A percentile compares a stretch with the other conserved stretches of the same genome.
These are phyloP conservation scores for Lotus japonicus DNA, from an alignment of 306 rosid species.

Conservation along the genomic window DNA sequence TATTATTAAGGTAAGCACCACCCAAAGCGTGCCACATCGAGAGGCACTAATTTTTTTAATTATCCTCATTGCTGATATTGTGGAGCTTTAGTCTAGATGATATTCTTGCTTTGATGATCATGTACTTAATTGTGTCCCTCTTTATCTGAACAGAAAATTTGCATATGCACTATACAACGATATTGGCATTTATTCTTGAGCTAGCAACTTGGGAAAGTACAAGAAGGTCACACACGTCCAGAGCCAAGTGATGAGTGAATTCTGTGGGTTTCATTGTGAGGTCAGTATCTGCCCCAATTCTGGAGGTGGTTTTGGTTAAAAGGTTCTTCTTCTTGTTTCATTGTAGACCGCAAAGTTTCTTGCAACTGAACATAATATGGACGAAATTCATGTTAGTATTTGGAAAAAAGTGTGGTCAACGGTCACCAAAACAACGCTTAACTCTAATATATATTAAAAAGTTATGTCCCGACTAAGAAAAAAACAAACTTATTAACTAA, in stretches of 20 bases:
- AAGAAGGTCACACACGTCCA: constrained; percentile 2
- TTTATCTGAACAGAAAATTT: background rate
- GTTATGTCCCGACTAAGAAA: no score
- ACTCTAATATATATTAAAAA: no score
- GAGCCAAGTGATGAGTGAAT: background rate
- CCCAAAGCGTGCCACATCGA: constrained; percentile 21
- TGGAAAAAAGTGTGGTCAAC: no score
- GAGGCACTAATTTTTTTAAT: background rate
- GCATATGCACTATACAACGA: background rate
- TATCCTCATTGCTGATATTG: background rate
- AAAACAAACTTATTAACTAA: no score
- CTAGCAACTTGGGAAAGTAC: background rate
- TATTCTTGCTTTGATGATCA: background rate
- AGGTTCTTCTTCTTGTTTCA: background rate
- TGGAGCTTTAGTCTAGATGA: background rate
- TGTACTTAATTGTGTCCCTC: constrained; percentile 14
- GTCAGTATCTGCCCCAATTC: background rate
- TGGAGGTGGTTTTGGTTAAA: background rate
- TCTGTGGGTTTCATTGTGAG: background rate
- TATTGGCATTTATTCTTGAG: background rate
- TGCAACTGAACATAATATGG: background rate
- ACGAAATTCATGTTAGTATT: no score
- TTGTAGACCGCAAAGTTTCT: background rate
- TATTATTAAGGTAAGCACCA: constrained; percentile 12
- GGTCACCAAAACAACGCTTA: no score